Conservation (phyloP, 1,139 yeast genomes). For the Hyphopichia burtonii region DNA sequence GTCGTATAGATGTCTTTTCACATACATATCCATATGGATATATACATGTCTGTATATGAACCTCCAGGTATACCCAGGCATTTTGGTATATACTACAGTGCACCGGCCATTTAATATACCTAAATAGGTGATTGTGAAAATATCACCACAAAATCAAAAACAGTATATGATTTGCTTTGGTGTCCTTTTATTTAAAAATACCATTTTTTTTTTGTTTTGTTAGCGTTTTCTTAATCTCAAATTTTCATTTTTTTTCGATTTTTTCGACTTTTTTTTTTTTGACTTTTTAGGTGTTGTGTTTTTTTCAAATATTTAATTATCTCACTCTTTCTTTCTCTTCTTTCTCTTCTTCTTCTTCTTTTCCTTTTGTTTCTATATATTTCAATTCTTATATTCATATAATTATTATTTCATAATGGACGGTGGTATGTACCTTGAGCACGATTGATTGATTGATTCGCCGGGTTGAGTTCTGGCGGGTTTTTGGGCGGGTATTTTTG, state of each 20-base stretch:
- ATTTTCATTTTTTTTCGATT: background rate
- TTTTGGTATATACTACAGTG: too few relatives aligned
- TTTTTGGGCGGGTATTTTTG: background rate
- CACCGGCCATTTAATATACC: background rate
- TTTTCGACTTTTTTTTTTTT: background rate
- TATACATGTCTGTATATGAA: too few relatives aligned
- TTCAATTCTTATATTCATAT: constrained; percentile 13
- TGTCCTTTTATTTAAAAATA: constrained; percentile 8
- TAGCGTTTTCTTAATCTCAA: background rate
- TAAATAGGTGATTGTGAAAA: background rate
- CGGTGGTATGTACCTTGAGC: constrained; percentile 43
- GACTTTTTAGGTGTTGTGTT: background rate
- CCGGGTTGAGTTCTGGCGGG: background rate
- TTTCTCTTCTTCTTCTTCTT: background rate
- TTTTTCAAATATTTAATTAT: constrained; percentile 2
- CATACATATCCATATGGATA: too few relatives aligned
- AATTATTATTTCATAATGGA: constrained; percentile 31
- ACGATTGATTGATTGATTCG: constrained; percentile 10
- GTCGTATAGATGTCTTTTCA: too few relatives aligned
- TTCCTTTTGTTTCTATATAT: background rate
- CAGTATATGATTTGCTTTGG: constrained; percentile 8
- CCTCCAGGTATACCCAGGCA: too few relatives aligned
- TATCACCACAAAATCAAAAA: constrained; percentile 2
- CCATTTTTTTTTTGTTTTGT: constrained; percentile 15
- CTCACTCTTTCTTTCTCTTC: background rate